A percentile compares a stretch with the other conserved stretches of the same genome.
Conservation (phyloP, 495 filamentous ascomycete species). For the Talaromyces wortmannii region DNA sequence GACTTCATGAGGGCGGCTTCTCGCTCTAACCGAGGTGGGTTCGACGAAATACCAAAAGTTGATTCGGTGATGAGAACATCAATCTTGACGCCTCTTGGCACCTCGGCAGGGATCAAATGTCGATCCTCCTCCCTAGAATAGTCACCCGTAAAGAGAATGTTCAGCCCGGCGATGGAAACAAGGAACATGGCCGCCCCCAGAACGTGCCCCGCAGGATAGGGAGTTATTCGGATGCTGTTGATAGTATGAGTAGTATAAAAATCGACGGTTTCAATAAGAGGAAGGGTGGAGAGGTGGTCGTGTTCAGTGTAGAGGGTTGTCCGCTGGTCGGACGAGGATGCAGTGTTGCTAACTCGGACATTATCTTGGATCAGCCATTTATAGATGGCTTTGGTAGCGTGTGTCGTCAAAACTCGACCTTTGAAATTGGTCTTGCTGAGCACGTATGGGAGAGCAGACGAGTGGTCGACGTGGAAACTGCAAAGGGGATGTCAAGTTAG, state of each 20-base stretch:
- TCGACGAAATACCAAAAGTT: constrained; percentile 89
- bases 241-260: constrained; percentile 97
- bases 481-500: constrained; percentile 11
- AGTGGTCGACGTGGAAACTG: constrained; percentile 97
- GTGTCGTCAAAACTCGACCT: constrained; percentile 96
- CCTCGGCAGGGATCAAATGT: constrained; percentile 86
- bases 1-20: constrained; percentile 93
- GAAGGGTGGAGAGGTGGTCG: constrained; percentile 88
- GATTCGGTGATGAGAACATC: constrained; percentile 97
- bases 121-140: constrained; percentile 92
- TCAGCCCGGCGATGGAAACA: constrained; percentile 90
- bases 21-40: constrained; percentile 80
- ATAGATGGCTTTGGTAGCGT: constrained; percentile 98
- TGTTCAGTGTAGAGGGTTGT: constrained; percentile 86
- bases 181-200: constrained; percentile 98
- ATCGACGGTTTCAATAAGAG: constrained; percentile 91
- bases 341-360: constrained; percentile 78
- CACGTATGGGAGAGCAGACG: constrained; percentile 91
- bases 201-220: constrained; percentile 94
- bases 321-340: constrained; percentile 62
- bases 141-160: constrained; percentile 95
- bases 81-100: constrained; percentile 77
- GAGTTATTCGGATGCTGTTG: constrained; percentile 91
- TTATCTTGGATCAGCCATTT: constrained; percentile 98
- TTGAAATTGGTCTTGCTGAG: constrained; percentile 96